A percentile compares a stretch with the other conserved stretches of the same genome.
phyloP scores from a whole-genome alignment of 139 green algal species.

The Chlamydomonas sp. region DNA sequence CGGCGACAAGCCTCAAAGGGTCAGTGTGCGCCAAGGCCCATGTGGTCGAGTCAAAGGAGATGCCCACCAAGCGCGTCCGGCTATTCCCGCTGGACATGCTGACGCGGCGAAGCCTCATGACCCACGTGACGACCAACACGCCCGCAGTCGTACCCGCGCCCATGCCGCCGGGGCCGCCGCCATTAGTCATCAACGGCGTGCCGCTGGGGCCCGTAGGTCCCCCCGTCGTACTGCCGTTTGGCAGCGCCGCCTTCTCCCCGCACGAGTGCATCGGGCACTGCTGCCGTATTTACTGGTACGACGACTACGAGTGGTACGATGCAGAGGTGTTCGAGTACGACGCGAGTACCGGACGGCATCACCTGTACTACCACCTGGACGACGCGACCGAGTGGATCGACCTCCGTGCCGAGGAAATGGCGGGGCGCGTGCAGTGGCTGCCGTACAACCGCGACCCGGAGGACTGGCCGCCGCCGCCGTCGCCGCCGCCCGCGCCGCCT shows the following conservation, averaged over 20 bases:
- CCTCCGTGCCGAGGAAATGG: constrained; percentile 52
- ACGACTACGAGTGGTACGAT: constrained; percentile 81
- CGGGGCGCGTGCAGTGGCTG: constrained; percentile 69
- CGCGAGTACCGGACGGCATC: constrained; percentile 44
- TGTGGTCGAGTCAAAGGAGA: too few species aligned
- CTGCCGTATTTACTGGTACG: constrained; percentile 71
- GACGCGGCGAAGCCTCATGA: neutral
- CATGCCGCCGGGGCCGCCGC: too few species aligned
- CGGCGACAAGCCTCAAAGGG: too few species aligned
- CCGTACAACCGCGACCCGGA: constrained; percentile 31
- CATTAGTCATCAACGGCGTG: too few species aligned
- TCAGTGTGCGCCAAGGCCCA: too few species aligned
- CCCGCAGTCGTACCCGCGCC: neutral
- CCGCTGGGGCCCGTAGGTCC: too few species aligned
- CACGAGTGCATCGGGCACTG: constrained; percentile 14
- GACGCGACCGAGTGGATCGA: constrained; percentile 51
- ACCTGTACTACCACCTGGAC: constrained; percentile 75
- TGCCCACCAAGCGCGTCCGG: neutral
- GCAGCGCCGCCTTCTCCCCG: neutral
- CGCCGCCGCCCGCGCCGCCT: constrained; percentile 3
- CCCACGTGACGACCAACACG: neutral
- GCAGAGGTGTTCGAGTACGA: constrained; percentile 66
- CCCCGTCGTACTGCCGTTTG: neutral
- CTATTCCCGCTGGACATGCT: constrained; percentile 1
- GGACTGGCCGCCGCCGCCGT: constrained; percentile 52